Evolutionary conservation across 2,329 filamentous ascomycete species (phyloP).

Genomic region (Gnomoniopsis sp.): DNA sequence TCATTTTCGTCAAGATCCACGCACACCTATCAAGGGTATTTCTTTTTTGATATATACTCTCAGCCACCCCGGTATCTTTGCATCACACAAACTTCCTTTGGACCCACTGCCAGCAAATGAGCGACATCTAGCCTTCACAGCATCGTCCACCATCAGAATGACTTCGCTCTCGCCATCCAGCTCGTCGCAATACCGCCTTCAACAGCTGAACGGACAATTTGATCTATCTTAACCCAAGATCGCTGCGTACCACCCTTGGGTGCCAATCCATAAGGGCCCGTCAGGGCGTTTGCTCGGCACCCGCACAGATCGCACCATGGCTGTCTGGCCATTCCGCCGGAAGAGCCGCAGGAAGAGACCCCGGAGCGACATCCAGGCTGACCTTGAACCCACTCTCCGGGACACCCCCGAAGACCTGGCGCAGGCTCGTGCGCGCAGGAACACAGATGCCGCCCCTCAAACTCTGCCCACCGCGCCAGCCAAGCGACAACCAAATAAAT

Average conservation of each 20-base stretch:
- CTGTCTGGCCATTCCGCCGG: conserved; percentile 79
- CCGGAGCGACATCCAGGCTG: conserved; percentile 49
- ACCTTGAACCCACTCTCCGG: conserved; percentile 40
- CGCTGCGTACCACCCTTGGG: neutral
- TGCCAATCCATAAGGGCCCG: neutral
- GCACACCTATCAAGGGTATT: neutral
- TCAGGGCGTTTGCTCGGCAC: conserved; percentile 9
- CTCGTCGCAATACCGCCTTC: conserved; percentile 9
- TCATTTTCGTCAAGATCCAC: neutral
- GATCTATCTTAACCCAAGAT: conserved; percentile 6
- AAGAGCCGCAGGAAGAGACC: conserved; percentile 64
- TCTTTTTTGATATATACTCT: neutral
- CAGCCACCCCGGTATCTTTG: neutral
- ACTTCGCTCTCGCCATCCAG: conserved; percentile 14
- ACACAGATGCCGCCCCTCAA: conserved; percentile 28
- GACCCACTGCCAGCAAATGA: conserved; percentile 10
- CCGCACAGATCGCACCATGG: conserved; percentile 47
- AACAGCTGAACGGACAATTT: conserved; percentile 1
- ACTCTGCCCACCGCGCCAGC: conserved; percentile 26
- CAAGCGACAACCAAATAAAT: conserved; percentile 45
- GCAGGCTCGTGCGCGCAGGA: conserved; percentile 31
- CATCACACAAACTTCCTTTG: neutral
- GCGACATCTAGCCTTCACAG: conserved; percentile 2
- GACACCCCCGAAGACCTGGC: conserved; percentile 17
- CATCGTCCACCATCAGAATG: conserved; percentile 15